Conservation (phyloP, 805 yeast species). For the Wickerhamiella sergipiensis region DNA sequence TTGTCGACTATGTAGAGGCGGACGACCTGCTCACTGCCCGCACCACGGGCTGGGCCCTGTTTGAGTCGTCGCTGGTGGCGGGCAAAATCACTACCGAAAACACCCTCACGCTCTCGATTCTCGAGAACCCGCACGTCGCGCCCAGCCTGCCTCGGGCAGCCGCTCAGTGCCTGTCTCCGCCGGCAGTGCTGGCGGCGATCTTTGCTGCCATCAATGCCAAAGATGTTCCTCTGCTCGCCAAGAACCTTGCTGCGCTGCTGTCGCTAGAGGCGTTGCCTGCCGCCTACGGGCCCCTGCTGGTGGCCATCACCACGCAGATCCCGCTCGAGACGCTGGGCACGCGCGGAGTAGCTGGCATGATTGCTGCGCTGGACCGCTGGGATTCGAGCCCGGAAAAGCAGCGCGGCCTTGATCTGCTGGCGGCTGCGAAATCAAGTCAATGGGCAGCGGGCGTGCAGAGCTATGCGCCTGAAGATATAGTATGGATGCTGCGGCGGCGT, state of each 20-base stretch:
- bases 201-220: background rate
- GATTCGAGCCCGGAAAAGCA: background rate
- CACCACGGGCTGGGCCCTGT: conserved; percentile 4
- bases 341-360: conserved; percentile 1
- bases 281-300: background rate
- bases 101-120: conserved; percentile 2
- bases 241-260: background rate
- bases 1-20: background rate
- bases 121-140: background rate
- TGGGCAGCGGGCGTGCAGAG: conserved; percentile 4
- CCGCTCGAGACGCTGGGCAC: background rate
- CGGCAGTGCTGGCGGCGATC: conserved; percentile 3
- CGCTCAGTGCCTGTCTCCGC: conserved; percentile 4
- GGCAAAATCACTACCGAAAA: conserved; percentile 1
- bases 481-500: conserved; percentile 9
- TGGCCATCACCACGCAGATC: background rate
- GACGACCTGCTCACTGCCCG: conserved; percentile 3
- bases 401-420: conserved; percentile 4
- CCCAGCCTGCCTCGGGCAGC: background rate
- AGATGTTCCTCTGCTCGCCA: background rate
- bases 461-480: conserved; percentile 4
- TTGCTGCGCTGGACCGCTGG: conserved; percentile 5
- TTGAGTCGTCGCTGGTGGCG: conserved; percentile 4
- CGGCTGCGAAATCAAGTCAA: background rate
- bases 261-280: background rate